Percentiles rank a stretch among this genome's conserved stretches.
Evolutionary conservation across 73 alveolate genomes (phyloP).

Genomic region (Urostyla sp.): DNA sequence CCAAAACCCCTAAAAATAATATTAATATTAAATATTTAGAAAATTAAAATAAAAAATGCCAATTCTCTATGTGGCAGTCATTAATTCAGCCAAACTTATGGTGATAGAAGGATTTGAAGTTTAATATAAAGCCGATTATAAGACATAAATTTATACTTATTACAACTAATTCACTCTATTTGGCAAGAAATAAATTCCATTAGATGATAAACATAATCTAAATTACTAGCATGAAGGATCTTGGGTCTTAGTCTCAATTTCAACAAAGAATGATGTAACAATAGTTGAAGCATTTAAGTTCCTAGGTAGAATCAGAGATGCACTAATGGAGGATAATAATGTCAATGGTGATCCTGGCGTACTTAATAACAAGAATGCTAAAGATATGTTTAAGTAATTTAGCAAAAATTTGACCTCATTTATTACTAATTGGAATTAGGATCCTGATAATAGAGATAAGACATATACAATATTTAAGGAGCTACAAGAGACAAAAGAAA

Average conservation of each 20-base stretch:
- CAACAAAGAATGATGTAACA: constrained; percentile 41
- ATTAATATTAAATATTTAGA: too few species aligned
- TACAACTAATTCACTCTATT: too few species aligned
- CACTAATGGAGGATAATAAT: not conserved
- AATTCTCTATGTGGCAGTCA: too few species aligned
- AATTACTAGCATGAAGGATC: constrained; percentile 41
- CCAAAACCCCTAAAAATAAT: too few species aligned
- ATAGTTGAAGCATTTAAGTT: constrained; percentile 43
- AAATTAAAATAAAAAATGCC: too few species aligned
- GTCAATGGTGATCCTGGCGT: not conserved
- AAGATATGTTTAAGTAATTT: not conserved
- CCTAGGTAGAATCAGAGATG: constrained; percentile 14
- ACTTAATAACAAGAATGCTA: not conserved
- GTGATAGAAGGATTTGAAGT: too few species aligned
- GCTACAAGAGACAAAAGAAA: constrained; percentile 2
- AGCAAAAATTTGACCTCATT: constrained; percentile 27
- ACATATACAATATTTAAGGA: constrained; percentile 30
- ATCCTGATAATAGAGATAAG: constrained; percentile 43
- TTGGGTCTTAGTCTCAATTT: constrained; percentile 44
- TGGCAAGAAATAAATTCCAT: not conserved
- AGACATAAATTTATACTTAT: too few species aligned
- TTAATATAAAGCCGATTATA: too few species aligned
- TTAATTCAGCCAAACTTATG: too few species aligned
- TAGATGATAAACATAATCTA: constrained; percentile 5
- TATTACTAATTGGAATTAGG: constrained; percentile 33